Evolutionary conservation across 306 rosid genomes (phyloP).

Genomic region (Cyclanthera cordifolia): DNA sequence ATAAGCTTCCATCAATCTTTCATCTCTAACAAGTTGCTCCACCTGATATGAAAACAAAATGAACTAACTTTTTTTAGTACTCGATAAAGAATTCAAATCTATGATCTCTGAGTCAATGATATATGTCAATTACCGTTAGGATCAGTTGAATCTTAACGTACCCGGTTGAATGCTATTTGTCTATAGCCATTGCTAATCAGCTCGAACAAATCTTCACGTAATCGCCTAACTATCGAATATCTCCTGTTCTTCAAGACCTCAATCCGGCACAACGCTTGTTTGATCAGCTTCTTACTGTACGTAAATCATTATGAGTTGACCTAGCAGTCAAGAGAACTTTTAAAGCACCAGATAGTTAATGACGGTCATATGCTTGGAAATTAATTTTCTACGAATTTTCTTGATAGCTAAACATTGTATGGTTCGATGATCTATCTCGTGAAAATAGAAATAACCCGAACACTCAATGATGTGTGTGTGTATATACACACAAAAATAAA

Average conservation of each 20-base stretch:
- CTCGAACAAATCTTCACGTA: slow-evolving; percentile 45
- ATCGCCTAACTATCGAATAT: slow-evolving; percentile 34
- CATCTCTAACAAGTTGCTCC: slow-evolving; percentile 55
- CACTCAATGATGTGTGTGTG: too few relatives aligned
- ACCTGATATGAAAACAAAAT: slow-evolving; percentile 27
- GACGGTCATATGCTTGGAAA: too few relatives aligned
- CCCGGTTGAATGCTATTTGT: slow-evolving; percentile 46
- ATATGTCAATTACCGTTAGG: too few relatives aligned
- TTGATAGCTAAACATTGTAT: too few relatives aligned
- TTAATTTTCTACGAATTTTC: too few relatives aligned
- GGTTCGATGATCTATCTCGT: too few relatives aligned
- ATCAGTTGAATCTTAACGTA: slow-evolving; percentile 5
- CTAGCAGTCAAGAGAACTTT: too few relatives aligned
- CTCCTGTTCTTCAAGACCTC: slow-evolving; percentile 51
- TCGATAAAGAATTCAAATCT: too few relatives aligned
- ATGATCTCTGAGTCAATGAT: too few relatives aligned
- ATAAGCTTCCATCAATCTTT: slow-evolving; percentile 32
- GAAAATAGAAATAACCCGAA: too few relatives aligned
- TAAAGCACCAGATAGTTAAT: too few relatives aligned
- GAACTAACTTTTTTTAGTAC: not conserved
- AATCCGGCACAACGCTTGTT: slow-evolving; percentile 37
- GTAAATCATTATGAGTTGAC: not conserved
- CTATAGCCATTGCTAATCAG: slow-evolving; percentile 42
- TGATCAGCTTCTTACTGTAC: slow-evolving; percentile 52
- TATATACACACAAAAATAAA: too few relatives aligned